These are phyloP conservation scores for Penicillium olsonii DNA, from an alignment of 2,329 filamentous ascomycete species.

Conservation along the genomic window DNA sequence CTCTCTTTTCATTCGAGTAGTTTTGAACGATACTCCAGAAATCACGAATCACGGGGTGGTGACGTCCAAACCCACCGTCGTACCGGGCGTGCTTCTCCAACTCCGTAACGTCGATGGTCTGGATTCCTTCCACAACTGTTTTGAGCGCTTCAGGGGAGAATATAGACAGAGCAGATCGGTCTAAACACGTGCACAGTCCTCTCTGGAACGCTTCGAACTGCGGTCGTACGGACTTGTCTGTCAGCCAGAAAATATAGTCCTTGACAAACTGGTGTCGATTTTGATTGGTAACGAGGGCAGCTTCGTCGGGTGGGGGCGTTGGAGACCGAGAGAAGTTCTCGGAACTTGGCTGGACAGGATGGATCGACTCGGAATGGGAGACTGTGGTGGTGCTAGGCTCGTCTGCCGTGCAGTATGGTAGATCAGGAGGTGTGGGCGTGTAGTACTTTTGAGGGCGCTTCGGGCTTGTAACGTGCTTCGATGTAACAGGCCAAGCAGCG, in stretches of 20 bases:
- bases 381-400: slow-evolving; percentile 16
- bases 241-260: slow-evolving; percentile 84
- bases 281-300: slow-evolving; percentile 73
- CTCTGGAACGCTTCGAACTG: slow-evolving; percentile 79
- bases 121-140: slow-evolving; percentile 77
- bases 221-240: slow-evolving; percentile 71
- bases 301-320: slow-evolving; percentile 49
- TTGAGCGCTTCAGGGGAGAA: slow-evolving; percentile 72
- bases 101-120: slow-evolving; percentile 74
- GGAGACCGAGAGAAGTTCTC: slow-evolving; percentile 28
- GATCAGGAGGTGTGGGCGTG: slow-evolving; percentile 19
- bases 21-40: slow-evolving; percentile 85
- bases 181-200: slow-evolving; percentile 77
- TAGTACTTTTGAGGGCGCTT: slow-evolving; percentile 23
- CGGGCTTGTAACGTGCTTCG: slow-evolving; percentile 9
- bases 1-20: slow-evolving; percentile 64
- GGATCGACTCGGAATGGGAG: slow-evolving; percentile 12
- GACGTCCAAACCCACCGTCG: slow-evolving; percentile 72
- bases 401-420: slow-evolving; percentile 25
- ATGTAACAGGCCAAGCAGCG: slow-evolving; percentile 35
- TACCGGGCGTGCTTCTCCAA: slow-evolving; percentile 74
- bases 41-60: slow-evolving; percentile 68
- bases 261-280: slow-evolving; percentile 78
- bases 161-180: slow-evolving; percentile 69
- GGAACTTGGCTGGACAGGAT: slow-evolving; percentile 24